These are phyloP conservation scores for Kalaharituber pfeilii DNA, from an alignment of 2,329 filamentous ascomycete genomes.

Conservation along the genomic window DNA sequence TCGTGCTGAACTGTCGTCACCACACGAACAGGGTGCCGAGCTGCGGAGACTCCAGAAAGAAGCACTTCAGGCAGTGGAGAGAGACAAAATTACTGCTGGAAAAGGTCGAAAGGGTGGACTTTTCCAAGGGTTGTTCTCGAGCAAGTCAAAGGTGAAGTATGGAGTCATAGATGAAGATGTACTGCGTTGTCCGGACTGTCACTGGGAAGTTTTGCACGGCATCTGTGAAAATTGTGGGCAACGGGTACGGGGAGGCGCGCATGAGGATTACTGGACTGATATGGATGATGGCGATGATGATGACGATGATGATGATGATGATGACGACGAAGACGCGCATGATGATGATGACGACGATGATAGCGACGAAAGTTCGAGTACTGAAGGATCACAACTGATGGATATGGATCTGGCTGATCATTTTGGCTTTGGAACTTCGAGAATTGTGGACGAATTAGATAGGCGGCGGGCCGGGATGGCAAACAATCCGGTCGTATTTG, in stretches of 20 bases:
- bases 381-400: background rate
- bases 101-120: slow-evolving; percentile 11
- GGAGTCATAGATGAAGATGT: slow-evolving; percentile 18
- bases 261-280: slow-evolving; percentile 14
- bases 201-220: slow-evolving; percentile 20
- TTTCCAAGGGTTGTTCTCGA: slow-evolving; percentile 20
- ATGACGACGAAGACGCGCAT: background rate
- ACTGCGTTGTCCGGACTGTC: slow-evolving; percentile 19
- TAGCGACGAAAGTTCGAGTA: background rate
- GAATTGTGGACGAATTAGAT: background rate
- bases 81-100: slow-evolving; percentile 14
- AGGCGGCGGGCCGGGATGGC: background rate
- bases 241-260: slow-evolving; percentile 12
- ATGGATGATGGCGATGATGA: slow-evolving; percentile 15
- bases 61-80: slow-evolving; percentile 15
- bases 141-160: slow-evolving; percentile 6
- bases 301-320: slow-evolving; percentile 11
- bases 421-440: background rate
- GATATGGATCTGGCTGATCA: background rate
- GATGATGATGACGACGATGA: background rate
- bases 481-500: background rate
- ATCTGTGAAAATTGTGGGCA: slow-evolving; percentile 15
- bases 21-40: slow-evolving; percentile 17
- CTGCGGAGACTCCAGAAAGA: slow-evolving; percentile 20
- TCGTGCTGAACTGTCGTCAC: slow-evolving; percentile 19